phyloP scores from a whole-genome alignment of 108 stramenopile species.

The Thalassiosira profunda region DNA sequence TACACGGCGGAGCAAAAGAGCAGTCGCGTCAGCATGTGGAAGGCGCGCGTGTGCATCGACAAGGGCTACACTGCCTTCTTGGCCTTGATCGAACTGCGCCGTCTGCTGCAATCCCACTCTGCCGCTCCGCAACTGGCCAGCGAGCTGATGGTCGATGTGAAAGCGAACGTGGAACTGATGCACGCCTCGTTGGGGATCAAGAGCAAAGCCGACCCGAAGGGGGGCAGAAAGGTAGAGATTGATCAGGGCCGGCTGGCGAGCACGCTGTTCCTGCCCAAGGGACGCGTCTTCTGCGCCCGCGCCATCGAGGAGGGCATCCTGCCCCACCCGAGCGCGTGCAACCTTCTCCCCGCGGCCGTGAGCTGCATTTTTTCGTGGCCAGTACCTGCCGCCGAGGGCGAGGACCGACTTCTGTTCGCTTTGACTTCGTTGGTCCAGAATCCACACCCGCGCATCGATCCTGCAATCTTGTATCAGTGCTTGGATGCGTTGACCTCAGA shows the following conservation, averaged over 20 bases:
- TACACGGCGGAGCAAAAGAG: constrained; percentile 43
- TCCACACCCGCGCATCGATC: constrained; percentile 49
- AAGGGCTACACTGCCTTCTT: constrained; percentile 82
- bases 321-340: constrained; percentile 73
- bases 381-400: constrained; percentile 25
- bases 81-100: constrained; percentile 71
- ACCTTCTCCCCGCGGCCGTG: constrained; percentile 61
- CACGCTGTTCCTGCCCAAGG: constrained; percentile 72
- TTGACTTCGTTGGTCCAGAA: constrained; percentile 60
- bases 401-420: constrained; percentile 66
- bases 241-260: constrained; percentile 27
- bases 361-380: constrained; percentile 25
- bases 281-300: constrained; percentile 66
- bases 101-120: constrained; percentile 39
- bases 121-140: constrained; percentile 44
- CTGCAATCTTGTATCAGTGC: constrained; percentile 46
- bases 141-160: constrained; percentile 65
- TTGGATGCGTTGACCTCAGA: constrained; percentile 57
- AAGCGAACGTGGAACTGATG: constrained; percentile 66
- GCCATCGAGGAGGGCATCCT: constrained; percentile 79
- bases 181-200: constrained; percentile 74
- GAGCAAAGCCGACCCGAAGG: constrained; percentile 12
- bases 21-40: constrained; percentile 68
- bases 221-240: constrained; percentile 29
- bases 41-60: constrained; percentile 83